Evolutionary conservation across 139 green algal genomes (phyloP).

Genomic region (Yamagishiella unicocca): DNA sequence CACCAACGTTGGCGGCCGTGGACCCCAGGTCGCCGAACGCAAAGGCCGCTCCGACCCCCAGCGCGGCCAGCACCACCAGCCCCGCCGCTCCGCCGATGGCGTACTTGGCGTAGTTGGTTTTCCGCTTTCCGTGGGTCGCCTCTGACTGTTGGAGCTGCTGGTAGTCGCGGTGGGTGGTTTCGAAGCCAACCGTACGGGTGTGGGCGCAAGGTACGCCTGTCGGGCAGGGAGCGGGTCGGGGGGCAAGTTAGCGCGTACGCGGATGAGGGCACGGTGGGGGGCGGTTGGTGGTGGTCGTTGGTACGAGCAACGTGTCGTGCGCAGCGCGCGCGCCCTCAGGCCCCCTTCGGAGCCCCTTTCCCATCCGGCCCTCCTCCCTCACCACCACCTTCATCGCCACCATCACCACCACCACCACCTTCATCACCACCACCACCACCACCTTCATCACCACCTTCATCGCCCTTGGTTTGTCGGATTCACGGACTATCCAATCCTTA

Average conservation of each 20-base stretch:
- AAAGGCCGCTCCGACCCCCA: conserved; percentile 54
- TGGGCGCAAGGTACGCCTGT: conserved; percentile 61
- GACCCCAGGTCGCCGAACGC: conserved; percentile 64
- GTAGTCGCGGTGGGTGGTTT: conserved; percentile 60
- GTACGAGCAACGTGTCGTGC: too few species aligned
- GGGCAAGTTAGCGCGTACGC: too few species aligned
- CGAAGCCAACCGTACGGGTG: conserved; percentile 73
- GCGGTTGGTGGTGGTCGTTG: too few species aligned
- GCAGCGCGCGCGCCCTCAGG: too few species aligned
- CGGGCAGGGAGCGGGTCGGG: background rate
- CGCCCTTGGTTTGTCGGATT: too few species aligned
- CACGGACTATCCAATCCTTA: too few species aligned
- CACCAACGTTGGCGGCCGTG: conserved; percentile 53
- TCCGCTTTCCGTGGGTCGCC: background rate
- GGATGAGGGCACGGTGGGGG: background rate
- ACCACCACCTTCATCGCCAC: too few species aligned
- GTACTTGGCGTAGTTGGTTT: conserved; percentile 52
- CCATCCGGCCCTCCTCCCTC: too few species aligned
- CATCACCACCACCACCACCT: too few species aligned
- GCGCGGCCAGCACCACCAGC: conserved; percentile 59
- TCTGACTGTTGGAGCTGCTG: conserved; percentile 42
- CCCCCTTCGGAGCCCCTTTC: too few species aligned
- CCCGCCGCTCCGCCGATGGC: conserved; percentile 65
- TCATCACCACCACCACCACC: too few species aligned
- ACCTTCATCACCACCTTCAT: too few species aligned